A percentile compares a stretch with the other conserved stretches of the same genome.
Conservation (phyloP, 768 basidiomycete species). For the Plicaturopsis crispa region DNA sequence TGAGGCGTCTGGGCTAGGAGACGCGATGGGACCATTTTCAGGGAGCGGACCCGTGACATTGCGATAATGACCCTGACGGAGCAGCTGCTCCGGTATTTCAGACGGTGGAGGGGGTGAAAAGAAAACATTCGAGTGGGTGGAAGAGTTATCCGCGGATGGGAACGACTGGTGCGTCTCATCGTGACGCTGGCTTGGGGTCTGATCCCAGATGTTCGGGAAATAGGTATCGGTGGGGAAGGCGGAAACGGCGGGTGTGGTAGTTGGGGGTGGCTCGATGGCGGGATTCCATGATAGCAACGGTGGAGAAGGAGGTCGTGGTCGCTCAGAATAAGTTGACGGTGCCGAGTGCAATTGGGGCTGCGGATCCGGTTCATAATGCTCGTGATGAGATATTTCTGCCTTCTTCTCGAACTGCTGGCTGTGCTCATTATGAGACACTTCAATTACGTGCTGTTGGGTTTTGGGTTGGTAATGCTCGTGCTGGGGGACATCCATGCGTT, state of each 20-base stretch:
- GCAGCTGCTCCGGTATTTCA: slow-evolving; percentile 56
- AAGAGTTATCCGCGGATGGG: slow-evolving; percentile 17
- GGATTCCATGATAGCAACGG: slow-evolving; percentile 77
- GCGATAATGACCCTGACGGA: slow-evolving; percentile 70
- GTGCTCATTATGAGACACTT: slow-evolving; percentile 13
- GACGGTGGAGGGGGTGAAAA: slow-evolving; percentile 56
- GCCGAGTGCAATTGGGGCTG: slow-evolving; percentile 16
- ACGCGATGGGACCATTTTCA: slow-evolving; percentile 30
- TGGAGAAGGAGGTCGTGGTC: slow-evolving; percentile 45
- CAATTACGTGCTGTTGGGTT: slow-evolving; percentile 3
- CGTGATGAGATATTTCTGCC: slow-evolving; percentile 9
- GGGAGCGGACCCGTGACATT: slow-evolving; percentile 43
- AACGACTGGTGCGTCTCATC: slow-evolving; percentile 26
- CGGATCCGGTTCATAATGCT: slow-evolving; percentile 15
- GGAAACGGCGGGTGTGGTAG: slow-evolving; percentile 39
- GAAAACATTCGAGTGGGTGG: slow-evolving; percentile 37
- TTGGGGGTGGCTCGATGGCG: slow-evolving; percentile 73
- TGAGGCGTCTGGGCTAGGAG: slow-evolving; percentile 56
- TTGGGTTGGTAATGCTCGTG: slow-evolving; percentile 9
- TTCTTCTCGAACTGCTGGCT: slow-evolving; percentile 9
- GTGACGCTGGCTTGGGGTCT: slow-evolving; percentile 33
- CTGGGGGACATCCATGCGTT: slow-evolving; percentile 10
- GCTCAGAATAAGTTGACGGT: slow-evolving; percentile 16
- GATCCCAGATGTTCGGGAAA: slow-evolving; percentile 86
- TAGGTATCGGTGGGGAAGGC: slow-evolving; percentile 70